Conservation (phyloP, 108 stramenopile genomes). For the Skeletonema costatum region DNA sequence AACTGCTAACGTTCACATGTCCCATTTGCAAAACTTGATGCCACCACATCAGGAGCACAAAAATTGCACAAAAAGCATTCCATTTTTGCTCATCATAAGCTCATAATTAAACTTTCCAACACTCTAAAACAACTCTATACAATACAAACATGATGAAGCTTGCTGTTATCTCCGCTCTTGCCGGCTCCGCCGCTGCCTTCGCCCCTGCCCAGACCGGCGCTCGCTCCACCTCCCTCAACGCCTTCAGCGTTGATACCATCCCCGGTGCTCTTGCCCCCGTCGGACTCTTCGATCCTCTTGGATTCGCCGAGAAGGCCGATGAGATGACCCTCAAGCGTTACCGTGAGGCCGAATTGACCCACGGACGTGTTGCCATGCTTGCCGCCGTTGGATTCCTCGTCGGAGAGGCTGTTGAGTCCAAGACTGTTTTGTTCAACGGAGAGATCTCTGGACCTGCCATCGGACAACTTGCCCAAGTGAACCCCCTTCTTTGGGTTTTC, state of each 20-base stretch:
- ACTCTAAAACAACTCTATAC: neutral
- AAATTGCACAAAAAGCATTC: neutral
- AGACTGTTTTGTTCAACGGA: slow-evolving; percentile 71
- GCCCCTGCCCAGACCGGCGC: slow-evolving; percentile 26
- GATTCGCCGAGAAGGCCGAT: slow-evolving; percentile 62
- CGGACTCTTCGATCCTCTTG: slow-evolving; percentile 67
- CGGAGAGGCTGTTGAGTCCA: slow-evolving; percentile 63
- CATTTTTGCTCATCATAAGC: neutral
- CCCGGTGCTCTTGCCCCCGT: slow-evolving; percentile 59
- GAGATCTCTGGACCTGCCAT: slow-evolving; percentile 54
- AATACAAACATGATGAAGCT: slow-evolving; percentile 35
- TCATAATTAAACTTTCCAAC: neutral
- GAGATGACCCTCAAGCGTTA: slow-evolving; percentile 52
- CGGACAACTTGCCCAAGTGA: slow-evolving; percentile 45
- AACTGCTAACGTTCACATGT: neutral
- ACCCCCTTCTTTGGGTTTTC: slow-evolving; percentile 14
- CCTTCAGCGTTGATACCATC: slow-evolving; percentile 17
- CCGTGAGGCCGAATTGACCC: slow-evolving; percentile 74
- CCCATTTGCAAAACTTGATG: neutral
- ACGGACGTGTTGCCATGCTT: slow-evolving; percentile 63
- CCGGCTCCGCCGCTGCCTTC: slow-evolving; percentile 47
- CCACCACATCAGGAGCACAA: neutral
- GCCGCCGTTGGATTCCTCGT: slow-evolving; percentile 65
- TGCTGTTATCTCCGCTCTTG: slow-evolving; percentile 37
- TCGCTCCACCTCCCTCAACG: slow-evolving; percentile 11